A percentile compares a stretch with the other conserved stretches of the same genome.
Evolutionary conservation across 192 early-diverging fungal species (phyloP).

Genomic region (Coemansia sp.): DNA sequence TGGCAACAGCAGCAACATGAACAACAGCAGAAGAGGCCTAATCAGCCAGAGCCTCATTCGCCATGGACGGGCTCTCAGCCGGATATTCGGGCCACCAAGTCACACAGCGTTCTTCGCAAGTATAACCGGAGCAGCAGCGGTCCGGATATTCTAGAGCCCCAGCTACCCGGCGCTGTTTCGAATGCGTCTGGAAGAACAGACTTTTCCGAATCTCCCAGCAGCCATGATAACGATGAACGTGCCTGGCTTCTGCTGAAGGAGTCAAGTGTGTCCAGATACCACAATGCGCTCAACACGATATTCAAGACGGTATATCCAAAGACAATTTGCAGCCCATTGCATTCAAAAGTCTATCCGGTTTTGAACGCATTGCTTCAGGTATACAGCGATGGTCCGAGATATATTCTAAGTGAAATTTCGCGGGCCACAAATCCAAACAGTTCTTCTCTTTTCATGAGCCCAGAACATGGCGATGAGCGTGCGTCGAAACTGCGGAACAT

Average conservation of each 20-base stretch:
- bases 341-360: slow-evolving; percentile 38
- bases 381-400: slow-evolving; percentile 49
- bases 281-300: slow-evolving; percentile 22
- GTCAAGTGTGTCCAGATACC: slow-evolving; percentile 14
- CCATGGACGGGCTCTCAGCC: not conserved
- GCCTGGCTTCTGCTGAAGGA: slow-evolving; percentile 16
- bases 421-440: slow-evolving; percentile 17
- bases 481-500: slow-evolving; percentile 15
- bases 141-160: not conserved
- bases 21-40: not conserved
- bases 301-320: slow-evolving; percentile 30
- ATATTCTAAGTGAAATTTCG: slow-evolving; percentile 39
- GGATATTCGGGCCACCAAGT: slow-evolving; percentile 25
- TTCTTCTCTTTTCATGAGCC: slow-evolving; percentile 3
- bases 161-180: not conserved
- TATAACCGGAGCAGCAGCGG: not conserved
- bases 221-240: not conserved
- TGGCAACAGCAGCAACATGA: slow-evolving; percentile 13
- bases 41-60: not conserved
- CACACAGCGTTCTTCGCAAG: slow-evolving; percentile 15
- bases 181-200: not conserved
- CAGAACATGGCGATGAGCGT: slow-evolving; percentile 19
- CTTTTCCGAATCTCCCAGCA: not conserved
- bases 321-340: slow-evolving; percentile 24
- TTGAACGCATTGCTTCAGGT: slow-evolving; percentile 39